Percentiles rank a stretch among this genome's conserved stretches.
phyloP scores from a whole-genome alignment of 139 green algal species.

The Micractinium sp. region DNA sequence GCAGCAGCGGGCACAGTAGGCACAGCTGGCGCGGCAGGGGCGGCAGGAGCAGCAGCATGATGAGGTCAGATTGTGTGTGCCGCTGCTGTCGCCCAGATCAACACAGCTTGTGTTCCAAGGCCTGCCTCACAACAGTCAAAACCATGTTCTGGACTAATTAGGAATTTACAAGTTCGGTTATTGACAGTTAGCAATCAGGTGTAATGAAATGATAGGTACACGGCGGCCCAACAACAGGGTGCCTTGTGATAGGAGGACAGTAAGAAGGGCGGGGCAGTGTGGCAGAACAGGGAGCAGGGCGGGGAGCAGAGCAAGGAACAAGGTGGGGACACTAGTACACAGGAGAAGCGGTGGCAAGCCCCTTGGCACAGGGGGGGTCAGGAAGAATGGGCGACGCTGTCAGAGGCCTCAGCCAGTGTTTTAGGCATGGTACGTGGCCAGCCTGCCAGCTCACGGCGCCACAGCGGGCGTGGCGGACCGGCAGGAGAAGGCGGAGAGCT shows the following conservation, averaged over 20 bases:
- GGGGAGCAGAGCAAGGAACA: neutral
- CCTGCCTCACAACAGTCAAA: neutral
- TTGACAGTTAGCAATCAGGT: too few species aligned
- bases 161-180: neutral
- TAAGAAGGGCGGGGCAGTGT: neutral
- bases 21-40: neutral
- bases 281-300: neutral
- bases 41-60: neutral
- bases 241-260: neutral
- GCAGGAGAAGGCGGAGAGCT: constrained; percentile 1
- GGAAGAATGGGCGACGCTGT: too few species aligned
- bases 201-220: too few species aligned
- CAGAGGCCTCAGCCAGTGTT: too few species aligned
- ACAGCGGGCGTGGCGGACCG: neutral
- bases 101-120: too few species aligned
- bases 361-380: neutral
- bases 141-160: neutral
- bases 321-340: neutral
- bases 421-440: neutral
- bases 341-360: neutral
- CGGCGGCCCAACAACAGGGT: too few species aligned
- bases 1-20: too few species aligned
- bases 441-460: neutral
- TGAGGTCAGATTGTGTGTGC: neutral
- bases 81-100: too few species aligned